Conservation (phyloP, 1,284 basidiomycete genomes). For the Phylloboletellus chloephorus region DNA sequence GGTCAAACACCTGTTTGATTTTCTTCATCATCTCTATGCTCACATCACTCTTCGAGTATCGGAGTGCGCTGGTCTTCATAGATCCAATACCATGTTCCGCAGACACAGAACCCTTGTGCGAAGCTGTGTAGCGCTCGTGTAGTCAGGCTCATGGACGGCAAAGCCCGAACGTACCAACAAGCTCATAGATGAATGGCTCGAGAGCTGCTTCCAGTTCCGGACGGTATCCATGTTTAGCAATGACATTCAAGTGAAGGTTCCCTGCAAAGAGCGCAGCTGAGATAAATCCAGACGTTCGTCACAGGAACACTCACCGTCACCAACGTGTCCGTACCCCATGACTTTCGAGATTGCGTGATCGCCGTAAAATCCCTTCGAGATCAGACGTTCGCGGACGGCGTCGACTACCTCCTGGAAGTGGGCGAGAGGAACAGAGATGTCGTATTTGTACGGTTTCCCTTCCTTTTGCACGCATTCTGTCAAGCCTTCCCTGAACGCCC, state of each 20-base stretch:
- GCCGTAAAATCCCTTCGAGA: slow-evolving; percentile 68
- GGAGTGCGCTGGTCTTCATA: slow-evolving; percentile 91
- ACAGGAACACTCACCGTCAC: slow-evolving; percentile 66
- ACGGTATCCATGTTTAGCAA: slow-evolving; percentile 76
- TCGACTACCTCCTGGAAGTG: slow-evolving; percentile 91
- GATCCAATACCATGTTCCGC: slow-evolving; percentile 95
- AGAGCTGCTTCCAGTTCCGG: slow-evolving; percentile 81
- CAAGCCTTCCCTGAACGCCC: slow-evolving; percentile 92
- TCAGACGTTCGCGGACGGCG: slow-evolving; percentile 68
- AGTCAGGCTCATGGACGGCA: slow-evolving; percentile 2
- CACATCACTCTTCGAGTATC: slow-evolving; percentile 79
- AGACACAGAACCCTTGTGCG: slow-evolving; percentile 84
- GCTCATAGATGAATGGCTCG: slow-evolving; percentile 95
- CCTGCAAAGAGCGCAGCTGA: slow-evolving; percentile 41
- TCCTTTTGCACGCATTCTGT: slow-evolving; percentile 93
- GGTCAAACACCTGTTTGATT: slow-evolving; percentile 91
- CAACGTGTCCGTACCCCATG: slow-evolving; percentile 93
- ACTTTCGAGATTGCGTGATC: slow-evolving; percentile 76
- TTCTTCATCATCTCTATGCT: slow-evolving; percentile 88
- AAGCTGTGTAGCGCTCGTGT: slow-evolving; percentile 37
- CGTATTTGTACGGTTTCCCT: slow-evolving; percentile 97
- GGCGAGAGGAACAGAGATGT: slow-evolving; percentile 86
- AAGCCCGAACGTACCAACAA: slow-evolving; percentile 58
- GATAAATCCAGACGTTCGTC: neutral
- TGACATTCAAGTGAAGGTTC: slow-evolving; percentile 92